Evolutionary conservation across 495 filamentous ascomycete species (phyloP), one percentile per base, ranked within the genome.

Genomic region (Sphaerosporella brunnea): DNA sequence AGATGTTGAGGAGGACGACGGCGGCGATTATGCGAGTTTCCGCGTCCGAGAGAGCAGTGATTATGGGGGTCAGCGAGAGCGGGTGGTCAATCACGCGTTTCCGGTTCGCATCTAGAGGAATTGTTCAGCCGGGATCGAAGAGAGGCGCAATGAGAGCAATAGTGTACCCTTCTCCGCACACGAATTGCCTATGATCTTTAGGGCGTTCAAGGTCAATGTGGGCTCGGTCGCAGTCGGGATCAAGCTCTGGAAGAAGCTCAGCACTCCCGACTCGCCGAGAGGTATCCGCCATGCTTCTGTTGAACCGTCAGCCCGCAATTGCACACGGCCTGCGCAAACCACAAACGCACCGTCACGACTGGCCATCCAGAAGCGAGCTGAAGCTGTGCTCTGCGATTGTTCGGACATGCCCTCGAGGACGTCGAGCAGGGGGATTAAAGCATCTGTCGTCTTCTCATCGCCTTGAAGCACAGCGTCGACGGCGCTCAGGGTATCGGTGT

Each of bases 161-260:
- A n/a, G n/a, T n/a, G n/a, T 64, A 81, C 82, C 74, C 46, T 74
- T 79, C 57, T 88, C 83, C 36, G 82, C 82, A 62, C 81, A 86
- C n/a, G 74, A 75, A 62, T 88, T 88, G 2, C 80, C 83, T 55
- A 85, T 66, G 20, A 88, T 51, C 13, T 81, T 74, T 24, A 90
- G 64, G 23, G 72, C 68, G 1, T 55, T 51, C 7, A 67, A 25
- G 1, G 32, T 45, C 4, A 72, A 61, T 24, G 51, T 50, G 16
- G 60, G 46, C 10, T 69, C 60, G 19, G 60, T 48, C 15, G 64
- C 53, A 0, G 57, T 64, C 8, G 71, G 61, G 36, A 81, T 53
- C 3, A 78, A 51, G 15, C 66, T 55, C 8, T 84, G 65, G 52
- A 82, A 80, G 49, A 83, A 79, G 2, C 69, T 66, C 19, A 88